These are phyloP conservation scores for Lobosporangium transversale DNA, from an alignment of 192 early-diverging fungal species.

Conservation along the genomic window DNA sequence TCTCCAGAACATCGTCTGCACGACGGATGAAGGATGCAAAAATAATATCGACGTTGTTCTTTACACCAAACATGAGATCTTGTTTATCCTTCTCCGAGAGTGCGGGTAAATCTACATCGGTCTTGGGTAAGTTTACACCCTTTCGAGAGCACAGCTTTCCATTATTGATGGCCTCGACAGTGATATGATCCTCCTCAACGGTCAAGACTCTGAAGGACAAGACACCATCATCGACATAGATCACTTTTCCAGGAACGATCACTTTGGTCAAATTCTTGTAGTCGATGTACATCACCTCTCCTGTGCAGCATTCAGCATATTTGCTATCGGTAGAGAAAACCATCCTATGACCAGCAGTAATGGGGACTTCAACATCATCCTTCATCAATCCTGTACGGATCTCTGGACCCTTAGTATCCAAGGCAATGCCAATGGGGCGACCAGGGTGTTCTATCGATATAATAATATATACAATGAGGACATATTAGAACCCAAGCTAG, in stretches of 20 bases:
- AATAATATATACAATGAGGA: background rate
- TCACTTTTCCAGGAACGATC: constrained; percentile 75
- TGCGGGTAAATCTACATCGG: constrained; percentile 92
- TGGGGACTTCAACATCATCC: constrained; percentile 76
- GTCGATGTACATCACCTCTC: constrained; percentile 80
- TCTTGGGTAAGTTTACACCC: constrained; percentile 95
- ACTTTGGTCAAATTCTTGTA: constrained; percentile 83
- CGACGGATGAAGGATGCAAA: constrained; percentile 97
- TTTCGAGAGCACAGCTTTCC: constrained; percentile 92
- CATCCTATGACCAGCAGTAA: constrained; percentile 82
- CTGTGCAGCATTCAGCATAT: constrained; percentile 69
- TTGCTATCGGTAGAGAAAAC: constrained; percentile 74
- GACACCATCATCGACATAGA: constrained; percentile 96
- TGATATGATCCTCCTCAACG: constrained; percentile 63
- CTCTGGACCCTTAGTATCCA: constrained; percentile 91
- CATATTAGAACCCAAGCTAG: background rate
- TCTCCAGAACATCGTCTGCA: constrained; percentile 89
- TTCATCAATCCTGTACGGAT: constrained; percentile 88
- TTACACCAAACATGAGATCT: constrained; percentile 91
- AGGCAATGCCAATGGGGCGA: constrained; percentile 72
- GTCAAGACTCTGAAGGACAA: constrained; percentile 94
- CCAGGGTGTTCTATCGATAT: constrained; percentile 57
- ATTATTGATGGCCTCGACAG: constrained; percentile 83
- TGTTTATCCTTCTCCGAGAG: constrained; percentile 94
- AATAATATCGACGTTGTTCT: constrained; percentile 93